Evolutionary conservation across 2,329 filamentous ascomycete species (phyloP).

Genomic region (Penicillium sp.): DNA sequence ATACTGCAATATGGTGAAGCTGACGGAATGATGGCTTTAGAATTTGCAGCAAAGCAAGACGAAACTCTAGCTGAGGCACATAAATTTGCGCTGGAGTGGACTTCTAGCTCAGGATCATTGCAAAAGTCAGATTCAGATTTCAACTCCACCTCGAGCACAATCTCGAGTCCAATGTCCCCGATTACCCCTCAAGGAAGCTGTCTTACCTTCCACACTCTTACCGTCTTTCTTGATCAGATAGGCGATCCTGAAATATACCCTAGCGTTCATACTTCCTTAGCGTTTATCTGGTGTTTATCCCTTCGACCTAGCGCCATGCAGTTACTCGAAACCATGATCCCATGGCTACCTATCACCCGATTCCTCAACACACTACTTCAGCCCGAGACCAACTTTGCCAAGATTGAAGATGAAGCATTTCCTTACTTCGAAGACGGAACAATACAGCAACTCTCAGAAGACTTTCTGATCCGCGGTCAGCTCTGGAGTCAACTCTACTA

Average conservation of each 20-base stretch:
- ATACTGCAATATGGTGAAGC: slow-evolving; percentile 56
- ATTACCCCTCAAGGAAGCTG: slow-evolving; percentile 39
- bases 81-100: slow-evolving; percentile 23
- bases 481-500: slow-evolving; percentile 53
- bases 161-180: slow-evolving; percentile 10
- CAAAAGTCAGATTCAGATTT: slow-evolving; percentile 2
- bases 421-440: slow-evolving; percentile 42
- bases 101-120: background rate
- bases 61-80: slow-evolving; percentile 11
- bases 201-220: slow-evolving; percentile 46
- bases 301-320: slow-evolving; percentile 38
- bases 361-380: slow-evolving; percentile 57
- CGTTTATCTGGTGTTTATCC: slow-evolving; percentile 51
- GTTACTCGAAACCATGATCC: slow-evolving; percentile 45
- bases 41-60: slow-evolving; percentile 24
- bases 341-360: slow-evolving; percentile 51
- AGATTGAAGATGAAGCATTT: slow-evolving; percentile 43
- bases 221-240: slow-evolving; percentile 46
- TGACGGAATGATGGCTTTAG: slow-evolving; percentile 30
- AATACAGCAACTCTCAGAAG: slow-evolving; percentile 55
- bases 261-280: slow-evolving; percentile 55
- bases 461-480: slow-evolving; percentile 58
- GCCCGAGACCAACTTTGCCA: slow-evolving; percentile 34
- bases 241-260: slow-evolving; percentile 55
- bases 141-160: background rate